Conservation (phyloP, 208 protist species). For the Trypanosoma scelopori region DNA sequence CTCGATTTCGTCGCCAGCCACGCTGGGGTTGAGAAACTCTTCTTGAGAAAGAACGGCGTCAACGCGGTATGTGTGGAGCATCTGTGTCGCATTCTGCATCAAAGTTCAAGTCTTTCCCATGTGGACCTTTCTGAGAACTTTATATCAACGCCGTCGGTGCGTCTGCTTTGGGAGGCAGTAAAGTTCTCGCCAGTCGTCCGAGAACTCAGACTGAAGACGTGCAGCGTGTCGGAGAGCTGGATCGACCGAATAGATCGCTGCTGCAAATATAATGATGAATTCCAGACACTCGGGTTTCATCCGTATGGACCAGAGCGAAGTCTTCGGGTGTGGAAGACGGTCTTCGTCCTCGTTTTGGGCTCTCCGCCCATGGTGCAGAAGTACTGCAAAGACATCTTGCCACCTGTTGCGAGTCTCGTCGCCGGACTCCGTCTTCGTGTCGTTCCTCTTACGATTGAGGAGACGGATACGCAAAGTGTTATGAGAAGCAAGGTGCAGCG, state of each 20-base stretch:
- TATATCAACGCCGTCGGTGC: slow-evolving; percentile 61
- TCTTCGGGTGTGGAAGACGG: slow-evolving; percentile 51
- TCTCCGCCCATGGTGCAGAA: slow-evolving; percentile 32
- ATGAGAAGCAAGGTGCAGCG: slow-evolving; percentile 57
- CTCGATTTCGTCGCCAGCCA: slow-evolving; percentile 67
- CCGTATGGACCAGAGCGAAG: slow-evolving; percentile 42
- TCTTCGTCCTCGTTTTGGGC: slow-evolving; percentile 71
- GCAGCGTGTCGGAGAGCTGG: slow-evolving; percentile 70
- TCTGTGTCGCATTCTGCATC: slow-evolving; percentile 48
- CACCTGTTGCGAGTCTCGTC: slow-evolving; percentile 56
- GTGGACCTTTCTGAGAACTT: slow-evolving; percentile 70
- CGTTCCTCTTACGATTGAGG: slow-evolving; percentile 52
- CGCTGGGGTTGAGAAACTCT: slow-evolving; percentile 51
- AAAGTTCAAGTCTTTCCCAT: slow-evolving; percentile 39
- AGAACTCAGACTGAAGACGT: slow-evolving; percentile 44
- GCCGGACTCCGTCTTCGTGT: slow-evolving; percentile 61
- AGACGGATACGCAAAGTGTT: slow-evolving; percentile 48
- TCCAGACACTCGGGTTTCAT: slow-evolving; percentile 47
- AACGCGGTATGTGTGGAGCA: slow-evolving; percentile 60
- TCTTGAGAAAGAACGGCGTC: slow-evolving; percentile 65
- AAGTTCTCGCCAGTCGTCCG: slow-evolving; percentile 34
- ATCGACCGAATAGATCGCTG: slow-evolving; percentile 54
- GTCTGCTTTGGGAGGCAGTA: slow-evolving; percentile 68
- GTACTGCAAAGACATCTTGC: slow-evolving; percentile 61
- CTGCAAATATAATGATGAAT: slow-evolving; percentile 49